Percentiles rank a stretch among this genome's conserved stretches.
Evolutionary conservation across 352 stramenopile species (phyloP).

Genomic region (Elongisporangium undulatum): DNA sequence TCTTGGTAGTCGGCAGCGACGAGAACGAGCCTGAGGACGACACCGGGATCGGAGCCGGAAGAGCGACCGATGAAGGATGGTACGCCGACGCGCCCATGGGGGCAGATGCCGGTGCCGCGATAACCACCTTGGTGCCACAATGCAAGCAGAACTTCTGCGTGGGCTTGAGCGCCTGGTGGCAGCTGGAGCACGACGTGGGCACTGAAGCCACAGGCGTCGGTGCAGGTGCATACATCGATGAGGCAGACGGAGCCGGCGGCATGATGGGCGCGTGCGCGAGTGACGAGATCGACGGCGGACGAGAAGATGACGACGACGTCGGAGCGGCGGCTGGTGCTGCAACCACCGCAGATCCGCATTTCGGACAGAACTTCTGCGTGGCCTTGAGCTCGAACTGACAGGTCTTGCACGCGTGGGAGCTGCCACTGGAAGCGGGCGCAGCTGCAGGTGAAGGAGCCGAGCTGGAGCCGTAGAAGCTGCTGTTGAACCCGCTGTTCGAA

Average conservation of each 20-base stretch:
- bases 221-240: slow-evolving; percentile 6
- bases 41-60: slow-evolving; percentile 51
- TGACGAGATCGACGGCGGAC: slow-evolving; percentile 8
- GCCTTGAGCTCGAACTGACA: slow-evolving; percentile 50
- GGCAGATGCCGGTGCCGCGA: slow-evolving; percentile 3
- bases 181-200: slow-evolving; percentile 32
- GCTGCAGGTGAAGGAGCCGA: slow-evolving; percentile 1
- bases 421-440: slow-evolving; percentile 1
- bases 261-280: neutral
- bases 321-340: slow-evolving; percentile 10
- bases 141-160: slow-evolving; percentile 76
- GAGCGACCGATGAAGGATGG: slow-evolving; percentile 29
- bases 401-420: slow-evolving; percentile 25
- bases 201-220: slow-evolving; percentile 10
- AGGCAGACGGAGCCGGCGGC: slow-evolving; percentile 4
- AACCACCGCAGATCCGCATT: slow-evolving; percentile 45
- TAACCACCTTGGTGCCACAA: slow-evolving; percentile 59
- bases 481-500: slow-evolving; percentile 10
- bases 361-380: slow-evolving; percentile 78
- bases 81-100: slow-evolving; percentile 19
- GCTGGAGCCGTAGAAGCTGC: neutral
- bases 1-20: slow-evolving; percentile 40
- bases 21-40: slow-evolving; percentile 28
- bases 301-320: slow-evolving; percentile 26
- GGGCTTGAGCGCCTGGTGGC: slow-evolving; percentile 44